Conservation (phyloP, 2,329 filamentous ascomycete genomes). For the Epichloe sibirici region DNA sequence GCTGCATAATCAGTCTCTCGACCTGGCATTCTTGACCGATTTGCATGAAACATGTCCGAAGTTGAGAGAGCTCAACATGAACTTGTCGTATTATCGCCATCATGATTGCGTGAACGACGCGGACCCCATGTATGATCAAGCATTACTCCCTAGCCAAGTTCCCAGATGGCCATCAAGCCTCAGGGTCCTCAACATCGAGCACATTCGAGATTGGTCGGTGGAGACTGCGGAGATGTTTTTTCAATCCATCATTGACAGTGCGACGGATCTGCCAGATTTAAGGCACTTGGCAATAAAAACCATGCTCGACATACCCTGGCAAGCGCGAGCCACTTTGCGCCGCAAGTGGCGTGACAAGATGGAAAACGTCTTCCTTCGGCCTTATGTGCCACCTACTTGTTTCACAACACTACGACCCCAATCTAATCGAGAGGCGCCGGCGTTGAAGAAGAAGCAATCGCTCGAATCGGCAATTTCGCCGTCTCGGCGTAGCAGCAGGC, state of each 20-base stretch:
- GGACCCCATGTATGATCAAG: conserved; percentile 59
- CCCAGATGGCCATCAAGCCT: conserved; percentile 71
- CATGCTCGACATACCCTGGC: conserved; percentile 71
- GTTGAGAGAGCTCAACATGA: conserved; percentile 60
- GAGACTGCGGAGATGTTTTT: conserved; percentile 67
- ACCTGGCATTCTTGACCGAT: conserved; percentile 58
- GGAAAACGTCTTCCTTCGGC: conserved; percentile 51
- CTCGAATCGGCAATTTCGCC: conserved; percentile 11
- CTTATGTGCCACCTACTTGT: conserved; percentile 26
- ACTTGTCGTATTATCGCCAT: conserved; percentile 65
- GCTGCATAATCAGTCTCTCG: conserved; percentile 68
- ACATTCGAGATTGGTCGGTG: conserved; percentile 63
- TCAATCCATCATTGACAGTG: conserved; percentile 61
- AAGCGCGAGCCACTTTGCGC: conserved; percentile 67
- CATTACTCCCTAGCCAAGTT: conserved; percentile 50
- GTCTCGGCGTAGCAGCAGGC: conserved; percentile 26
- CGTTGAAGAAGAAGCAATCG: conserved; percentile 11
- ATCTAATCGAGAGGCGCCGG: conserved; percentile 3
- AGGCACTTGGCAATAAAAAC: conserved; percentile 61
- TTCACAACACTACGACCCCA: conserved; percentile 13
- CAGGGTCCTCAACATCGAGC: conserved; percentile 58
- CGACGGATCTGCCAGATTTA: conserved; percentile 51
- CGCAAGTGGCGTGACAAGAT: conserved; percentile 65
- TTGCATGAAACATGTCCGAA: conserved; percentile 57
- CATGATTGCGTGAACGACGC: conserved; percentile 57